Conservation (phyloP, 2,329 filamentous ascomycete genomes). For the Cordyceps sp. region DNA sequence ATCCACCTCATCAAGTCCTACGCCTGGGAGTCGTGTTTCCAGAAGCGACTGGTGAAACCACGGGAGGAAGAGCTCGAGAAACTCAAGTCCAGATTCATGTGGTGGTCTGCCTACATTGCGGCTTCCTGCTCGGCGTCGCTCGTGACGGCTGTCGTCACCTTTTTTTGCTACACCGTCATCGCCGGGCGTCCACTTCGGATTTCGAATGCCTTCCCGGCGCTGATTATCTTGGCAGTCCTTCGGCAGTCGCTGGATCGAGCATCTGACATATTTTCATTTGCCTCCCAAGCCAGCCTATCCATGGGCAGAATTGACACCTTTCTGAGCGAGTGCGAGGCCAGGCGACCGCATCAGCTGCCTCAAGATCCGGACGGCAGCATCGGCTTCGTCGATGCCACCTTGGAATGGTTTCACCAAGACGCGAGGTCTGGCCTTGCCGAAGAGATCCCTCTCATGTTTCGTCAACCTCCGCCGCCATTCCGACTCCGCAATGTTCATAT, state of each 20-base stretch:
- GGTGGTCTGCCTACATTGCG: neutral
- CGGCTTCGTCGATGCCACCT: conserved; percentile 1
- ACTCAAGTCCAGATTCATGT: conserved; percentile 42
- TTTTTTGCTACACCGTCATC: neutral
- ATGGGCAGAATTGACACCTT: neutral
- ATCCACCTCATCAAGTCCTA: conserved; percentile 65
- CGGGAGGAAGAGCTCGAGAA: conserved; percentile 43
- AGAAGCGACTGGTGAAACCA: conserved; percentile 38
- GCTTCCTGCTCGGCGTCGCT: neutral
- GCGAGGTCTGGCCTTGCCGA: conserved; percentile 27
- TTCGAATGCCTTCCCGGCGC: neutral
- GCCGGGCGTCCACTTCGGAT: neutral
- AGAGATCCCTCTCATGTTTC: neutral
- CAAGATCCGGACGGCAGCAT: neutral
- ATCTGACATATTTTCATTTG: neutral
- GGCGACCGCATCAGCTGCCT: neutral
- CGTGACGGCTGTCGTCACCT: neutral
- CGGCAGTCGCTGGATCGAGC: neutral
- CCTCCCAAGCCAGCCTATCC: neutral
- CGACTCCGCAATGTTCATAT: conserved; percentile 50
- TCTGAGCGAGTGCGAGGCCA: neutral
- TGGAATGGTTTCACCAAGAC: neutral
- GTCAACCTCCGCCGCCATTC: conserved; percentile 21
- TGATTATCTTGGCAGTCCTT: neutral
- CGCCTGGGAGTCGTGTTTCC: conserved; percentile 51